A percentile compares a stretch with the other conserved stretches of the same genome.
Conservation (phyloP, 2,329 filamentous ascomycete genomes). For the Xylaria digitata region DNA sequence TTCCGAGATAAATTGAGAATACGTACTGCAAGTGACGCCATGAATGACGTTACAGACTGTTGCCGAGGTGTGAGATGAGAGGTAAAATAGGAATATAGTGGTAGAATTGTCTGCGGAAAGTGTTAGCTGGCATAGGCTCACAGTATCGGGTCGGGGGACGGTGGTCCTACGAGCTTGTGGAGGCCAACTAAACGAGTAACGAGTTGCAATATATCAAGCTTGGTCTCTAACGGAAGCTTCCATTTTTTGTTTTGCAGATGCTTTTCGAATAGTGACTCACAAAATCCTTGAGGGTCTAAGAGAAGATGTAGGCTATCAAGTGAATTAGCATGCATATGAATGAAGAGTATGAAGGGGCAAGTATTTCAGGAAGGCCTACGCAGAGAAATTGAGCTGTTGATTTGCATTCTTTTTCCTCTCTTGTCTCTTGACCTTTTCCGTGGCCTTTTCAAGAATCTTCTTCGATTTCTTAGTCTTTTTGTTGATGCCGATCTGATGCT, state of each 20-base stretch:
- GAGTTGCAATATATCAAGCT: slow-evolving; percentile 88
- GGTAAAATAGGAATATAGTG: slow-evolving; percentile 95
- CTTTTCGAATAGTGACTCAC: slow-evolving; percentile 88
- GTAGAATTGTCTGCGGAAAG: slow-evolving; percentile 72
- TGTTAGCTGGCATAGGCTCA: slow-evolving; percentile 53
- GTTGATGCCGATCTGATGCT: slow-evolving; percentile 90
- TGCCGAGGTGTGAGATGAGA: slow-evolving; percentile 91
- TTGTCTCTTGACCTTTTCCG: slow-evolving; percentile 82
- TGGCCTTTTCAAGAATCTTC: slow-evolving; percentile 81
- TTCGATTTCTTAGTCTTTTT: slow-evolving; percentile 95
- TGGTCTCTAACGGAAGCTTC: slow-evolving; percentile 87
- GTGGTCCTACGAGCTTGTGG: slow-evolving; percentile 69
- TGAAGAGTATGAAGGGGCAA: background rate
- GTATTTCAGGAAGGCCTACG: slow-evolving; percentile 51
- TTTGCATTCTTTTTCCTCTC: slow-evolving; percentile 90
- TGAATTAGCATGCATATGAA: slow-evolving; percentile 21
- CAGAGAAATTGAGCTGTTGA: slow-evolving; percentile 93
- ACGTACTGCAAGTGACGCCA: slow-evolving; percentile 80
- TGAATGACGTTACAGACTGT: slow-evolving; percentile 89
- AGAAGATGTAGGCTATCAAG: slow-evolving; percentile 76
- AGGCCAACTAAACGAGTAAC: slow-evolving; percentile 91
- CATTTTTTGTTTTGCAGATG: slow-evolving; percentile 89
- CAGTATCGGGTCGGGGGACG: background rate
- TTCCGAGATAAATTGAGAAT: background rate
- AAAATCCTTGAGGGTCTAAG: slow-evolving; percentile 93